phyloP scores from a whole-genome alignment of 2,329 filamentous ascomycete species.

The Colletotrichum phormii region DNA sequence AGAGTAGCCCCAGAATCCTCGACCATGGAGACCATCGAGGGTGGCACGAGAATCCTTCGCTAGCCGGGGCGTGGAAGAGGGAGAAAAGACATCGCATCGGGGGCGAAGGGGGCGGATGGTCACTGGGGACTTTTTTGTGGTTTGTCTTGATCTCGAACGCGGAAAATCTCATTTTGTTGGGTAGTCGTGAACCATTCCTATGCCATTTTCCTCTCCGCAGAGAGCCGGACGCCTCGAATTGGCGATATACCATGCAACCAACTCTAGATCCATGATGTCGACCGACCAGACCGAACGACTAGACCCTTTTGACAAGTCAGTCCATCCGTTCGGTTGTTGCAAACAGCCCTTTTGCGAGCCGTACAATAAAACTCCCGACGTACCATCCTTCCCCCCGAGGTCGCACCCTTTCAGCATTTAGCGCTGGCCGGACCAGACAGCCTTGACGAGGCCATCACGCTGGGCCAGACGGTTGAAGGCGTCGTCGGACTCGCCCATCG shows the following conservation, averaged over 20 bases:
- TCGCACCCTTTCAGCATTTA: slow-evolving; percentile 52
- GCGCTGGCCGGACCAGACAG: slow-evolving; percentile 86
- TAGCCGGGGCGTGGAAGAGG: slow-evolving; percentile 54
- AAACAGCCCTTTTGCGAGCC: slow-evolving; percentile 17
- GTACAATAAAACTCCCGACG: slow-evolving; percentile 20
- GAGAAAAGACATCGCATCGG: slow-evolving; percentile 8
- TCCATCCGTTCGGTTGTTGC: not conserved
- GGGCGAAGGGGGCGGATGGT: slow-evolving; percentile 2
- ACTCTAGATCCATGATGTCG: slow-evolving; percentile 39
- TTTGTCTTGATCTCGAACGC: slow-evolving; percentile 50
- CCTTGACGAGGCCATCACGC: slow-evolving; percentile 96
- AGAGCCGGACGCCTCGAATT: slow-evolving; percentile 60
- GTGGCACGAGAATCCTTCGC: slow-evolving; percentile 66
- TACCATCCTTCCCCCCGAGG: slow-evolving; percentile 34
- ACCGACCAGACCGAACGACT: slow-evolving; percentile 39
- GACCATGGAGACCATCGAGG: slow-evolving; percentile 53
- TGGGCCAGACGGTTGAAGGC: slow-evolving; percentile 94
- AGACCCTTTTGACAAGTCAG: slow-evolving; percentile 26
- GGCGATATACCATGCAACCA: slow-evolving; percentile 40
- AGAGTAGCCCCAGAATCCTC: slow-evolving; percentile 67
- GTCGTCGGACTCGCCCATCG: slow-evolving; percentile 98
- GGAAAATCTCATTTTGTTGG: slow-evolving; percentile 39
- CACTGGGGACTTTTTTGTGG: slow-evolving; percentile 40
- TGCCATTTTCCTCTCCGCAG: slow-evolving; percentile 38
- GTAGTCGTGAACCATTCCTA: slow-evolving; percentile 39